Percentiles rank a stretch among this genome's conserved stretches.
phyloP scores from a whole-genome alignment of 192 early-diverging fungal genomes.

The Kickxella alabastrina region DNA sequence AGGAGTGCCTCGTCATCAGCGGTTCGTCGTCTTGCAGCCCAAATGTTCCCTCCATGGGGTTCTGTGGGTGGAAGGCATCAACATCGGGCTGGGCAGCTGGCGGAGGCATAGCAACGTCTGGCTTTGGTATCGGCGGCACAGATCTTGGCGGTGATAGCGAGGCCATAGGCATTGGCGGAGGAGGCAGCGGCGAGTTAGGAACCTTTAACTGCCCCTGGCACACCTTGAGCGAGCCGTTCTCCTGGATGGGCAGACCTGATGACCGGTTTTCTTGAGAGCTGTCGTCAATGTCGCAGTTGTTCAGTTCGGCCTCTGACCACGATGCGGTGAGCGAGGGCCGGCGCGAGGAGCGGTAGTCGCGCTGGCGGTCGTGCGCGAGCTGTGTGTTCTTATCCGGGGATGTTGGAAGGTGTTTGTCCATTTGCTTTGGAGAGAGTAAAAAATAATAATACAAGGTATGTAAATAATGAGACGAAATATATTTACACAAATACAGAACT shows the following conservation, averaged over 20 bases:
- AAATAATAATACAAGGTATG: neutral
- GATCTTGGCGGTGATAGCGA: neutral
- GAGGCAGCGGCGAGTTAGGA: slow-evolving; percentile 20
- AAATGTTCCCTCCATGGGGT: slow-evolving; percentile 13
- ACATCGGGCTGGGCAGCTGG: neutral
- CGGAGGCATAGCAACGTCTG: neutral
- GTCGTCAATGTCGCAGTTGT: neutral
- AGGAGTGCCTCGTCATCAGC: neutral
- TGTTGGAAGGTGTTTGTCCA: neutral
- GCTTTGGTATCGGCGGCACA: neutral
- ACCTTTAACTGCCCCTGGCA: slow-evolving; percentile 9
- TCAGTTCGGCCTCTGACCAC: slow-evolving; percentile 15
- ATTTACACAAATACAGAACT: too few species aligned
- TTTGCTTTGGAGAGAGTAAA: neutral
- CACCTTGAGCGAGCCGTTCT: too few species aligned
- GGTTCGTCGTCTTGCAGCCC: neutral
- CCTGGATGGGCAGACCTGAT: too few species aligned
- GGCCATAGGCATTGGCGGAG: slow-evolving; percentile 2
- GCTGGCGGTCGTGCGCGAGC: slow-evolving; percentile 16
- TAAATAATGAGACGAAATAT: too few species aligned
- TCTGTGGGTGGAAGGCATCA: slow-evolving; percentile 5
- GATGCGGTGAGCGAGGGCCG: slow-evolving; percentile 26
- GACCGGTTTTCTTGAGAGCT: neutral
- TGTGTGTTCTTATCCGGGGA: neutral
- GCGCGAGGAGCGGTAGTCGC: slow-evolving; percentile 11